These are phyloP conservation scores for Aureobasidium musti DNA, from an alignment of 2,329 filamentous ascomycete genomes.

Conservation along the genomic window DNA sequence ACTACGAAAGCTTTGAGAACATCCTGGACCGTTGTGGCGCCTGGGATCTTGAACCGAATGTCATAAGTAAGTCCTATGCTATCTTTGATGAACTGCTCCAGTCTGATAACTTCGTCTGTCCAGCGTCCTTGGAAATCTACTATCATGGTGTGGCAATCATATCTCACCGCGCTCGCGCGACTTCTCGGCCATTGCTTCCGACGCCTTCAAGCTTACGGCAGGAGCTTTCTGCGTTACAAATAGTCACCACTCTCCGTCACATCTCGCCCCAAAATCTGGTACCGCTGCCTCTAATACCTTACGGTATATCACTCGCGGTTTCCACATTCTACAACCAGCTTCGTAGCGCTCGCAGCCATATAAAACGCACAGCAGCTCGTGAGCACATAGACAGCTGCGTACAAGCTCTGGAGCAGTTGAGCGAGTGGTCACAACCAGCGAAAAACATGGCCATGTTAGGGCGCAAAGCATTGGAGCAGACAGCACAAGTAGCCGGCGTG, in stretches of 20 bases:
- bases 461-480: constrained; percentile 30
- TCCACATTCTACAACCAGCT: constrained; percentile 60
- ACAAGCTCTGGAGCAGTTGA: constrained; percentile 29
- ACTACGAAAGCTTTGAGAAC: constrained; percentile 50
- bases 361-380: constrained; percentile 28
- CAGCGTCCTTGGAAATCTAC: constrained; percentile 56
- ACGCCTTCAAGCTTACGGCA: constrained; percentile 57
- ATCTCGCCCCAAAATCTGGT: constrained; percentile 51
- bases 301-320: constrained; percentile 57
- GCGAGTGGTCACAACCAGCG: constrained; percentile 28
- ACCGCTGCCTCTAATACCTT: constrained; percentile 58
- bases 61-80: constrained; percentile 38
- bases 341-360: constrained; percentile 40
- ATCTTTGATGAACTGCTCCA: background rate
- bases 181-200: constrained; percentile 45
- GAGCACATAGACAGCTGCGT: constrained; percentile 31
- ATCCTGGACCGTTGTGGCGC: constrained; percentile 45
- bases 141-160: constrained; percentile 60
- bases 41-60: constrained; percentile 44
- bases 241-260: constrained; percentile 52
- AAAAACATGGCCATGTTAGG: constrained; percentile 30
- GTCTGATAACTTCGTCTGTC: constrained; percentile 33
- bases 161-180: constrained; percentile 54
- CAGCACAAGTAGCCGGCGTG: constrained; percentile 11
- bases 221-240: constrained; percentile 57